phyloP scores from a whole-genome alignment of 352 stramenopile species.

The Phytopythium delawarense region DNA sequence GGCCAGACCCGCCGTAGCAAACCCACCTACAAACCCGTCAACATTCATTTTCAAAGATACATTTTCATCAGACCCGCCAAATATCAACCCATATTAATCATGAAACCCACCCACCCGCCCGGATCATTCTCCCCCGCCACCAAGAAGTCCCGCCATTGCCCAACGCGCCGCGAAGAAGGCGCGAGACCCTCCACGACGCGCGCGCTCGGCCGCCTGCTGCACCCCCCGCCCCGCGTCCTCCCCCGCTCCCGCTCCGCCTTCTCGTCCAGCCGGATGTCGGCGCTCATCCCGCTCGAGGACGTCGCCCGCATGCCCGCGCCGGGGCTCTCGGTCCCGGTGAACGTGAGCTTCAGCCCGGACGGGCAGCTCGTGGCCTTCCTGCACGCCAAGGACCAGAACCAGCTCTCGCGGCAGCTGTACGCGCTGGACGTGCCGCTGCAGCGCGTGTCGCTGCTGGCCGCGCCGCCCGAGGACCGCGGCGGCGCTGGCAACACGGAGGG shows the following conservation, averaged over 20 bases:
- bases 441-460: constrained; percentile 55
- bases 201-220: neutral
- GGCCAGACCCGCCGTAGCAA: neutral
- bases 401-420: constrained; percentile 84
- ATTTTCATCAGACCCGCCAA: neutral
- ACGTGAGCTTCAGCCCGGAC: constrained; percentile 84
- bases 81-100: neutral
- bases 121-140: neutral
- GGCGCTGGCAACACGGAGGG: constrained; percentile 78
- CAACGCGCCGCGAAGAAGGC: neutral
- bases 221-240: too few species aligned
- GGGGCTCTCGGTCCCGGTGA: constrained; percentile 72
- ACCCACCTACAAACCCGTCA: neutral
- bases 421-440: constrained; percentile 62
- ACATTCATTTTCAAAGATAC: neutral
- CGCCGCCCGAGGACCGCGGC: constrained; percentile 35
- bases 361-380: constrained; percentile 82
- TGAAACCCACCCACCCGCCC: neutral
- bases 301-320: constrained; percentile 86
- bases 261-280: neutral
- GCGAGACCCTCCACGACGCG: neutral
- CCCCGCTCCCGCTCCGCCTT: neutral
- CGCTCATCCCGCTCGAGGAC: constrained; percentile 78
- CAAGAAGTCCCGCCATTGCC: neutral
- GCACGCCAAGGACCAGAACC: constrained; percentile 73